Evolutionary conservation across 768 basidiomycete genomes (phyloP), one percentile per base, ranked within the genome.

Genomic region (Suillus sp.): DNA sequence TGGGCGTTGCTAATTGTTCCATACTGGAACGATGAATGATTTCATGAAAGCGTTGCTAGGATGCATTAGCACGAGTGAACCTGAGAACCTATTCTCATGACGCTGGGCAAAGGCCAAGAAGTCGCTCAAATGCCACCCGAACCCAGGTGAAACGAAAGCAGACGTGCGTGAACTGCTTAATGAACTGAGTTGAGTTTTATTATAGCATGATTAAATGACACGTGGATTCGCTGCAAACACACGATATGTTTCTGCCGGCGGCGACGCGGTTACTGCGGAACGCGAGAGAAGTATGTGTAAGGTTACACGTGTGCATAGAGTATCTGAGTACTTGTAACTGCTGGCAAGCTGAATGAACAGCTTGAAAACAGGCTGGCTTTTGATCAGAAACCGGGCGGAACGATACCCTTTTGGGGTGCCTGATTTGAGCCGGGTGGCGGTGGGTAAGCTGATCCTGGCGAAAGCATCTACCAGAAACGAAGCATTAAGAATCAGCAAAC

Each of bases 361-460:
- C 25, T 30, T 40, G n/a, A 59, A 61, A 62, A 47, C n/a, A 40
- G 38, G 43, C 22, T 25, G 35, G 45, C 43, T 65, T 22, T 62
- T 10, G 47, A 20, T 83, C 78, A 95, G 79, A 95, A 94, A 57
- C 94, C 94, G 63, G 93, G 93, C 20, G 94, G 93, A 55, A 93
- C 88, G 66, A 95, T 78, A 56, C 83, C 85, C 78, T 83, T 81
- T 65, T 75, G 80, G 42, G 74, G 71, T 43, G 70, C 60, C 59
- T 75, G 78, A 62, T 70, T 64, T 27, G 73, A 66, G 64, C 74
- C 84, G 77, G 80, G 80, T 70, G 78, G 72, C 20, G 81, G 72
- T 59, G 84, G 83, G 74, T 87, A 88, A 67, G 83, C 76, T 38
- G 88, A 83, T 2, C 69, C 70, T 51, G 87, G 85, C 27, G 87